Evolutionary conservation across 768 basidiomycete species (phyloP).

Genomic region (Boletus reticuloceps): DNA sequence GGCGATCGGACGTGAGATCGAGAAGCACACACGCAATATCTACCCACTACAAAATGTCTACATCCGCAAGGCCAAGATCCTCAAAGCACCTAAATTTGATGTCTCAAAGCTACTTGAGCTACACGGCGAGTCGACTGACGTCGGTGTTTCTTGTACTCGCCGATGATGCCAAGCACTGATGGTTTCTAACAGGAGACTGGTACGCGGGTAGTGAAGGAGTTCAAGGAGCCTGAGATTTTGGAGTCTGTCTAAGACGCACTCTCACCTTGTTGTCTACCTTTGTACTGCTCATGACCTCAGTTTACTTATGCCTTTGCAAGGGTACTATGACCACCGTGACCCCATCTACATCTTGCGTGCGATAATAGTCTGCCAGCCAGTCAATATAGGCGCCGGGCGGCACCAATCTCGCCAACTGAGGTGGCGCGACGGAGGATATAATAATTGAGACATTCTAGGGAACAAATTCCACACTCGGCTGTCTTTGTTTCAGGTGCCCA

Average conservation of each 20-base stretch:
- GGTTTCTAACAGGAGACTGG: constrained; percentile 74
- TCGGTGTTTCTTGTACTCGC: constrained; percentile 38
- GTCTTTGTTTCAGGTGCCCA: too few relatives aligned
- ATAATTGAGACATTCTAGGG: too few relatives aligned
- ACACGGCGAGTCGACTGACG: constrained; percentile 93
- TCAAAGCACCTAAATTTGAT: constrained; percentile 97
- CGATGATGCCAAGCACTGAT: constrained; percentile 1
- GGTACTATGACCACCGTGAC: constrained; percentile 35
- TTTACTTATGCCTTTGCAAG: constrained; percentile 33
- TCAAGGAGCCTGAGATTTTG: constrained; percentile 95
- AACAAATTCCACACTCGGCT: too few relatives aligned
- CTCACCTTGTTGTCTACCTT: constrained; percentile 32
- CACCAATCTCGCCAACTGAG: too few relatives aligned
- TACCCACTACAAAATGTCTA: constrained; percentile 99
- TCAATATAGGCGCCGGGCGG: too few relatives aligned
- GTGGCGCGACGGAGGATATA: too few relatives aligned
- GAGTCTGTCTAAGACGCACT: constrained; percentile 74
- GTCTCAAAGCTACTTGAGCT: constrained; percentile 93
- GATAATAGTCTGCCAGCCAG: too few relatives aligned
- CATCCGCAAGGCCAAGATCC: constrained; percentile 98
- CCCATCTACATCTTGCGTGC: not conserved
- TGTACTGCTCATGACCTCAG: constrained; percentile 37
- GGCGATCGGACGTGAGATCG: constrained; percentile 98
- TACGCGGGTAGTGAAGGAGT: constrained; percentile 90
- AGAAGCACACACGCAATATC: constrained; percentile 95